Evolutionary conservation across 2,329 filamentous ascomycete genomes (phyloP).

Genomic region (Exophiala sp.): DNA sequence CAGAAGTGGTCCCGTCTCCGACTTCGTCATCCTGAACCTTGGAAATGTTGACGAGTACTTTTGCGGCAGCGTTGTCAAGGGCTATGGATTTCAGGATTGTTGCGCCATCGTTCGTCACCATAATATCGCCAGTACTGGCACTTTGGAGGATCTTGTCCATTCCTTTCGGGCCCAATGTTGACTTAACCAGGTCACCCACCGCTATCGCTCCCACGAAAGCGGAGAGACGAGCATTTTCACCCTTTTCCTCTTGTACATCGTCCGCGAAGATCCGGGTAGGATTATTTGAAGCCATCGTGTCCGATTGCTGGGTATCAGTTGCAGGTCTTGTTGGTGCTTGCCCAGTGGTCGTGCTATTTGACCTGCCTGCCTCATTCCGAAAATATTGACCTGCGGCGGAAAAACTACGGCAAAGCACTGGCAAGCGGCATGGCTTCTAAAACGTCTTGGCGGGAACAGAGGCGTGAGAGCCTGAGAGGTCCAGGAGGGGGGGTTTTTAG

Average conservation of each 20-base stretch:
- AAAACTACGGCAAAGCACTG: no score
- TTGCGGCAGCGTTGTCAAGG: slow-evolving; percentile 95
- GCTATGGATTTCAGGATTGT: slow-evolving; percentile 98
- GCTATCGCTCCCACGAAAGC: slow-evolving; percentile 98
- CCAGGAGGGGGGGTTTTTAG: no score
- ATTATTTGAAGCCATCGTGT: slow-evolving; percentile 44
- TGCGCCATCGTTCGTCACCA: slow-evolving; percentile 98
- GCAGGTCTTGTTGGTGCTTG: neutral
- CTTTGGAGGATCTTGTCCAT: slow-evolving; percentile 99
- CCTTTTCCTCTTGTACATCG: slow-evolving; percentile 95
- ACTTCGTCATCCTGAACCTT: slow-evolving; percentile 99
- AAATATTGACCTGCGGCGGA: no score
- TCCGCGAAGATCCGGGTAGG: slow-evolving; percentile 98
- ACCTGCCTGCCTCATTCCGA: no score
- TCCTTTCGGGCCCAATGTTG: slow-evolving; percentile 92
- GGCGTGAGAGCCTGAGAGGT: no score
- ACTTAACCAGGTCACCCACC: slow-evolving; percentile 95
- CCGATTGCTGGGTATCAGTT: neutral
- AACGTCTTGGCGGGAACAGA: no score
- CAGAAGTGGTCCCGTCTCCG: slow-evolving; percentile 96
- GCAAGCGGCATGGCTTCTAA: no score
- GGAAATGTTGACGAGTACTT: slow-evolving; percentile 97
- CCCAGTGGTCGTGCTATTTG: no score
- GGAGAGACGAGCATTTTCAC: slow-evolving; percentile 97
- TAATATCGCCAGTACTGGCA: slow-evolving; percentile 91